Base-by-base conservation (phyloP, 805 yeast species). In the Metschnikowia vanudenii region DNA sequence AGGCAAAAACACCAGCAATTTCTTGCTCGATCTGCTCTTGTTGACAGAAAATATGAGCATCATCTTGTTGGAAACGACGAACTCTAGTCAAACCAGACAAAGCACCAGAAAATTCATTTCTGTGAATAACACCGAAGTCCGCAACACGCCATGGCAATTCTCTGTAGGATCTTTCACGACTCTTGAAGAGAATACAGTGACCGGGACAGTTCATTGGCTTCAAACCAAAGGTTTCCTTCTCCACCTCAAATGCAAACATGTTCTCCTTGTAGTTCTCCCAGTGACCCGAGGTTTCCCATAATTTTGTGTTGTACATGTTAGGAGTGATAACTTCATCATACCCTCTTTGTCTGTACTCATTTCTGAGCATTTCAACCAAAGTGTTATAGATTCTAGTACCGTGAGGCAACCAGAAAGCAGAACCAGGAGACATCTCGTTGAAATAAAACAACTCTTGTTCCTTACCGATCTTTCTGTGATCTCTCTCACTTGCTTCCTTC, bases 111-210 rank as follows among this genome's bases (percentile, higher is more conserved):
- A 85, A 88, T 71, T 92, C 99, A 68, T 92, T 92, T 78, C 99
- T 84, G 76, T 92, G 99, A 57, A 92, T 79, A 45, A 92, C 97
- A 71, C 97, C 97, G 56, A 91, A 91, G 69, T 92, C 99, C 49
- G 98, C 97, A 72, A 89, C 95, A 78, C 99, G 87, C 96, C 96
- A 87, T 62, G 99, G 99, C 68, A 92, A 77, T 71, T 94, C 98
- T 66, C 97, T 81, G 74, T 94, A 92, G 2, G 97, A 89, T 71
- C 97, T 84, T 68, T 91, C 97, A 67, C 96, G 83, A 41, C 90
- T 74, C 65, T 88, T 88, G 78, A 88, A 92, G 74, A 92, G 80
- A 60, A 92, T 67, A 78, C 98, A 92, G 74, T 92, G 99, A 46
- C 92, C 91, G 31, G 91, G 91, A 73, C 91, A 84, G 71, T 84